Conservation (phyloP, 768 basidiomycete genomes). For the Russula ochroleuca region DNA sequence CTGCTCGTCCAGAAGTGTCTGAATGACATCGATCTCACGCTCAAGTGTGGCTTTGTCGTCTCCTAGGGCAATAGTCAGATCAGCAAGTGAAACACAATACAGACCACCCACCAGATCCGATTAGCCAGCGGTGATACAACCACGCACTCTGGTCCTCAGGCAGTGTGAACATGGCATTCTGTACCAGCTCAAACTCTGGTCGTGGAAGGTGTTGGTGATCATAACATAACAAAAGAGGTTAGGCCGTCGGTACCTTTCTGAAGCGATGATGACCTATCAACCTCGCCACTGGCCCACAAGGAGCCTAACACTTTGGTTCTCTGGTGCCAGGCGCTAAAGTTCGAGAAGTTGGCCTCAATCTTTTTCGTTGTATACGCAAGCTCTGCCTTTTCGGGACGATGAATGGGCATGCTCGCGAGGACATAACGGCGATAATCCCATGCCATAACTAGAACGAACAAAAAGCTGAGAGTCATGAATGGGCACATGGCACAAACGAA, state of each 20-base stretch:
- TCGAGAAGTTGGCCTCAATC: slow-evolving; percentile 92
- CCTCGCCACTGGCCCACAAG: slow-evolving; percentile 57
- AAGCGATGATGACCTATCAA: slow-evolving; percentile 51
- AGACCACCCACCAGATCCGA: slow-evolving; percentile 60
- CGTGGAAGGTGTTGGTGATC: background rate
- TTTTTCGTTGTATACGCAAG: slow-evolving; percentile 82
- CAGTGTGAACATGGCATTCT: slow-evolving; percentile 94
- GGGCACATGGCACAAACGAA: background rate
- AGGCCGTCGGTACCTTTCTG: slow-evolving; percentile 55
- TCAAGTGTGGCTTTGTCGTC: slow-evolving; percentile 53
- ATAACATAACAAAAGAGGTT: background rate
- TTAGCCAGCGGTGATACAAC: slow-evolving; percentile 98
- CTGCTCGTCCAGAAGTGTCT: slow-evolving; percentile 82
- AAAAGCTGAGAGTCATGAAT: slow-evolving; percentile 6
- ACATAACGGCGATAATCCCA: slow-evolving; percentile 94
- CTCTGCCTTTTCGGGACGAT: slow-evolving; percentile 58
- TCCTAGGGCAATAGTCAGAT: slow-evolving; percentile 40
- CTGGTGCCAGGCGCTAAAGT: slow-evolving; percentile 99
- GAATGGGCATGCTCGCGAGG: slow-evolving; percentile 61
- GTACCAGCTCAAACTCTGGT: slow-evolving; percentile 86
- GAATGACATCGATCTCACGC: slow-evolving; percentile 73
- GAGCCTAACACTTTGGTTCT: slow-evolving; percentile 73
- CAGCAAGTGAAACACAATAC: background rate
- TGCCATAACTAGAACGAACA: slow-evolving; percentile 63
- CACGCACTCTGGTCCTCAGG: slow-evolving; percentile 95